A percentile compares a stretch with the other conserved stretches of the same genome.
Conservation (phyloP, 768 basidiomycete species). For the Tephrocybe sp. region DNA sequence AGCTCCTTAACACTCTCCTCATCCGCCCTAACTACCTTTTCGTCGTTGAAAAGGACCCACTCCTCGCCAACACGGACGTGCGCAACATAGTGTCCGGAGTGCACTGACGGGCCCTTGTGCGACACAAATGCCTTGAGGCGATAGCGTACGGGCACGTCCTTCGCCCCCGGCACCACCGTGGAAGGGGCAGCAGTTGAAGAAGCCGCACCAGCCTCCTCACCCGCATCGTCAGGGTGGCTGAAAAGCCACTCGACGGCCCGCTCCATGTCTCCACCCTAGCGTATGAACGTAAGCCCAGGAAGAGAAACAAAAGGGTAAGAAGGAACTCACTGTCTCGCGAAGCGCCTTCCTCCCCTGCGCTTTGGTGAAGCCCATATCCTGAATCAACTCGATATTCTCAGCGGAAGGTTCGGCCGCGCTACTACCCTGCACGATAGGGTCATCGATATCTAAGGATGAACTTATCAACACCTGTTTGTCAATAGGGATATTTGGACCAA, state of each 20-base stretch:
- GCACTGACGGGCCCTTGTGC: constrained; percentile 94
- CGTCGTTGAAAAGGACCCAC: constrained; percentile 96
- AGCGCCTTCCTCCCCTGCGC: constrained; percentile 88
- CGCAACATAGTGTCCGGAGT: constrained; percentile 92
- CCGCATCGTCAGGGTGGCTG: constrained; percentile 85
- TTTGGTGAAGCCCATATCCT: constrained; percentile 90
- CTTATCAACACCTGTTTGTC: not conserved
- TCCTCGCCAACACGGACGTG: constrained; percentile 57
- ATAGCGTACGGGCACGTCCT: constrained; percentile 70
- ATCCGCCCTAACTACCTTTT: constrained; percentile 93
- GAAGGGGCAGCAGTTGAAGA: constrained; percentile 21
- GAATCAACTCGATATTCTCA: constrained; percentile 72
- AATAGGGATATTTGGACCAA: not conserved
- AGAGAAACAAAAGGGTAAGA: constrained; percentile 6
- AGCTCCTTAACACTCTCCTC: constrained; percentile 76
- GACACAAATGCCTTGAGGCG: constrained; percentile 92
- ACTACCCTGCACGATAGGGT: constrained; percentile 48
- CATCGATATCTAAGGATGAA: constrained; percentile 75
- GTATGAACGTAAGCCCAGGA: not conserved
- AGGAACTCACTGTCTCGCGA: constrained; percentile 69
- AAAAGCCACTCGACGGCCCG: constrained; percentile 97
- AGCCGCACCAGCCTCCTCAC: constrained; percentile 48
- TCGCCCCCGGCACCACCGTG: constrained; percentile 16
- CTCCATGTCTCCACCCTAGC: constrained; percentile 70
- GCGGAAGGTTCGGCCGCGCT: constrained; percentile 53